Base-by-base conservation (phyloP, 371 early-diverging fungal species). In the Sporodiniella umbellata region DNA sequence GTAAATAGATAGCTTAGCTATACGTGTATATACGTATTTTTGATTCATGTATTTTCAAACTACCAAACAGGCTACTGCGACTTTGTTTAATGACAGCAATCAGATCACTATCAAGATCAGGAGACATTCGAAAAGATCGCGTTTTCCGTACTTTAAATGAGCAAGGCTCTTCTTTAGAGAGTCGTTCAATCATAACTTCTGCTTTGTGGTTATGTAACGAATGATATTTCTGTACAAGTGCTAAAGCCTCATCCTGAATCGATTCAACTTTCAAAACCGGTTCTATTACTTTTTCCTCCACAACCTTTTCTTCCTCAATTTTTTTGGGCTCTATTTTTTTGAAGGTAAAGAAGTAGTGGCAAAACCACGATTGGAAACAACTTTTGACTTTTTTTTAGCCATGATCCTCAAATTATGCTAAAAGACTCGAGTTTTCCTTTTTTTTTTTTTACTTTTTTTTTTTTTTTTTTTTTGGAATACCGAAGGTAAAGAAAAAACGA, bases 91-190 rank as follows among this genome's bases (percentile, higher is more conserved):
- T 46, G 11, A 64, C 50, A 33, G 62, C 53, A 0, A 72, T 17
- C 5, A 72, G 12, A 4, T 56, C 55, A 21, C 55, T 42, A 44
- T 66, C 74, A 6, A 66, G 12, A 10, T 55, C 53, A 17, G 62
- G 33, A 17, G 35, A 21, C 8, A 66, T 21, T 14, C 55, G 42
- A 48, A 66, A 66, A 11, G 33, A 25, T 26, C 54, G 53, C 7
- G 48, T 17, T 14, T 37, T 47, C 15, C 48, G 45, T 17, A 40
- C 17, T 10, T 40, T n/a, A 0, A 43, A 6, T 19, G 25, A 30
- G 8, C 39, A 28, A 10, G 51, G 7, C 22, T 52, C 60, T 6
- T 46, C 51, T 7, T 60, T 61, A 1, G 30, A 6, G 45, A 66
- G 19, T 1, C 42, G 39, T 14, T 66, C 62, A 1, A 66, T 12